phyloP scores from a whole-genome alignment of 805 yeast species.

The Wickerhamiella dianesei region DNA sequence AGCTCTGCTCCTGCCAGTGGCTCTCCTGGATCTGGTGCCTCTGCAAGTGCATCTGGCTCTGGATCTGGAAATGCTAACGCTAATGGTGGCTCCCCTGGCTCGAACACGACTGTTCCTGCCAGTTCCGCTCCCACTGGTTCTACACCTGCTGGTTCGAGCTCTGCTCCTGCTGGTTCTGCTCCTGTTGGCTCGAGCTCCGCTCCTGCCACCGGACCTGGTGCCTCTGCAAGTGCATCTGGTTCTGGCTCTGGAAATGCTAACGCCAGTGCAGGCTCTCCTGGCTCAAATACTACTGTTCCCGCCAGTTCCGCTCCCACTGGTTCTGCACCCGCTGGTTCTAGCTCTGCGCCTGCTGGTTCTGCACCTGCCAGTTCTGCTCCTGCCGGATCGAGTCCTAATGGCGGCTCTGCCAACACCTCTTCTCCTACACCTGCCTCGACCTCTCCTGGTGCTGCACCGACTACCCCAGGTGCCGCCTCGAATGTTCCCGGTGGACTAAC shows the following conservation, averaged over 20 bases:
- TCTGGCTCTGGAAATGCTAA: constrained; percentile 6
- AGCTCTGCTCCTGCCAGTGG: constrained; percentile 1
- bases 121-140: too few species aligned
- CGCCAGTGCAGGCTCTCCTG: neutral
- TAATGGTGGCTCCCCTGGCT: constrained; percentile 1
- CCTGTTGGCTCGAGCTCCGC: neutral
- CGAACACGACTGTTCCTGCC: neutral
- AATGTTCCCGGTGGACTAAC: neutral
- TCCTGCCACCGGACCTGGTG: neutral
- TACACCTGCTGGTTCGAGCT: neutral
- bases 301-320: too few species aligned
- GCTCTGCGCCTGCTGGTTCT: constrained; percentile 1
- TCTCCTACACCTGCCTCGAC: neutral
- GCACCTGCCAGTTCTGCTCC: neutral
- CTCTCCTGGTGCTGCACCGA: neutral
- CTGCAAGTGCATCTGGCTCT: neutral
- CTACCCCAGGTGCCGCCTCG: neutral
- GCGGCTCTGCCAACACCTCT: neutral
- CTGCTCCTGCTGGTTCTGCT: constrained; percentile 1
- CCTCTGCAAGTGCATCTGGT: neutral
- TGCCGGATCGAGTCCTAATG: neutral
- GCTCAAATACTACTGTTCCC: neutral
- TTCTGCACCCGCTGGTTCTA: neutral
- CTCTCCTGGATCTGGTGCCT: neutral
- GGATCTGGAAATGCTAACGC: constrained; percentile 5